Conservation (phyloP, 768 basidiomycete genomes). For the Trichaptum fuscoviolaceum region DNA sequence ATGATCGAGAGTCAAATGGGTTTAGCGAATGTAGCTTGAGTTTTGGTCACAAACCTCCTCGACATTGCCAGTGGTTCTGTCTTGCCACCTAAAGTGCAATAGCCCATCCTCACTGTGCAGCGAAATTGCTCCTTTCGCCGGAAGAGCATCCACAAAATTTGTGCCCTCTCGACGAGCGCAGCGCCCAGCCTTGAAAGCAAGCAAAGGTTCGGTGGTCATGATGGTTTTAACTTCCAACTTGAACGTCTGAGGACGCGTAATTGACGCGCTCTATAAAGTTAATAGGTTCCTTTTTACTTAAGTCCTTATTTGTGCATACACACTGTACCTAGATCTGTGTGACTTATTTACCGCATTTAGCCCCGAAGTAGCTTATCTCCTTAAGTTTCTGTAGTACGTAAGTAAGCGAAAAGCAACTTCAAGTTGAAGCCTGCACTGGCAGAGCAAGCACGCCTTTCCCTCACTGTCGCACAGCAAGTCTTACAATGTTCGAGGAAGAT, state of each 20-base stretch:
- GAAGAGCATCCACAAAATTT: conserved; percentile 60
- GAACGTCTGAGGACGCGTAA: conserved; percentile 1
- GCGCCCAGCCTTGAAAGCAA: conserved; percentile 67
- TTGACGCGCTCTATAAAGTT: background rate
- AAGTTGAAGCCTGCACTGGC: too few relatives aligned
- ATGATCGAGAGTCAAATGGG: conserved; percentile 3
- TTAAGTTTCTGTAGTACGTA: too few relatives aligned
- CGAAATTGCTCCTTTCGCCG: conserved; percentile 69
- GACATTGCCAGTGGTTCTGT: conserved; percentile 51
- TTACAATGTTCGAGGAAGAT: conserved; percentile 18
- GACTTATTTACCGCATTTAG: too few relatives aligned
- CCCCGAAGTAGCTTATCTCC: too few relatives aligned
- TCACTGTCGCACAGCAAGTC: background rate
- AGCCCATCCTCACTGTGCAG: conserved; percentile 70
- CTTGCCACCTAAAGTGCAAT: conserved; percentile 77
- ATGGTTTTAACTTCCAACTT: background rate
- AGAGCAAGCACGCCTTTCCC: too few relatives aligned
- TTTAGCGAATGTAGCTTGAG: background rate
- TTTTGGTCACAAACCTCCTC: conserved; percentile 48
- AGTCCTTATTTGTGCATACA: too few relatives aligned
- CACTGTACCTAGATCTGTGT: too few relatives aligned
- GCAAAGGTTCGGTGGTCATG: conserved; percentile 15
- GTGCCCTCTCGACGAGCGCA: conserved; percentile 62
- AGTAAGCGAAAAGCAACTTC: too few relatives aligned
- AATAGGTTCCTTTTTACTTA: too few relatives aligned